A percentile compares a stretch with the other conserved stretches of the same genome.
These are phyloP conservation scores for Osmanthus fragrans DNA, from an alignment of 257 asterid species.

Conservation along the genomic window DNA sequence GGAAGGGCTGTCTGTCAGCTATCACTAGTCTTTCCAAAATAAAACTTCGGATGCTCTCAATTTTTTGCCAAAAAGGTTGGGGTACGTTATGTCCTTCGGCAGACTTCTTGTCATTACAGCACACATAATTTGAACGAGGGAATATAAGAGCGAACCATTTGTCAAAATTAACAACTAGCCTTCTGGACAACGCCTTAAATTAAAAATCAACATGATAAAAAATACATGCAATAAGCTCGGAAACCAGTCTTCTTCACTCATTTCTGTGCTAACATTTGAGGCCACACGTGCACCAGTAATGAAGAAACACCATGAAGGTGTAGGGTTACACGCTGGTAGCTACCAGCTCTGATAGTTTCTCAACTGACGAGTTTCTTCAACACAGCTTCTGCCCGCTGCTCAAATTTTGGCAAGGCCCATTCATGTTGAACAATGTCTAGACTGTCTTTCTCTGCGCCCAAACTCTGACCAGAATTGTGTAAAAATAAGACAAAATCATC, in stretches of 20 bases:
- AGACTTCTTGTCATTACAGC: neutral
- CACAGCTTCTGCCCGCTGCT: slow-evolving; percentile 86
- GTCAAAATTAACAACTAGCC: slow-evolving; percentile 9
- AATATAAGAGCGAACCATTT: slow-evolving; percentile 10
- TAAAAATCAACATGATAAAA: slow-evolving; percentile 14
- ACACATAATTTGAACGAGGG: neutral
- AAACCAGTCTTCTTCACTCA: neutral
- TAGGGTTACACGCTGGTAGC: slow-evolving; percentile 8
- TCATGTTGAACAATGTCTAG: slow-evolving; percentile 83
- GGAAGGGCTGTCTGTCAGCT: slow-evolving; percentile 19
- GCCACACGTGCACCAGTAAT: neutral
- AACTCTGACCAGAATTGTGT: slow-evolving; percentile 54
- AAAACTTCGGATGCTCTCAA: neutral
- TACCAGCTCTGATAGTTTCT: slow-evolving; percentile 14
- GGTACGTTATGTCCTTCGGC: neutral
- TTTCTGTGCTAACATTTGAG: neutral
- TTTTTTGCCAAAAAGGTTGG: neutral
- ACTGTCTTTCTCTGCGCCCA: slow-evolving; percentile 86
- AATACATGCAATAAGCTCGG: slow-evolving; percentile 2
- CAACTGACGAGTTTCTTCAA: slow-evolving; percentile 59
- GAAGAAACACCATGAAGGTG: slow-evolving; percentile 18
- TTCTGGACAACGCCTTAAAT: slow-evolving; percentile 9
- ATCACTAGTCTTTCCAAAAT: neutral
- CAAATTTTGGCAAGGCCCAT: slow-evolving; percentile 82
- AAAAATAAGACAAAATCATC: neutral